Percentiles rank a stretch among this genome's conserved stretches.
These are phyloP conservation scores for Paracoccidioides lutzii DNA, from an alignment of 2,329 filamentous ascomycete species.

Conservation along the genomic window DNA sequence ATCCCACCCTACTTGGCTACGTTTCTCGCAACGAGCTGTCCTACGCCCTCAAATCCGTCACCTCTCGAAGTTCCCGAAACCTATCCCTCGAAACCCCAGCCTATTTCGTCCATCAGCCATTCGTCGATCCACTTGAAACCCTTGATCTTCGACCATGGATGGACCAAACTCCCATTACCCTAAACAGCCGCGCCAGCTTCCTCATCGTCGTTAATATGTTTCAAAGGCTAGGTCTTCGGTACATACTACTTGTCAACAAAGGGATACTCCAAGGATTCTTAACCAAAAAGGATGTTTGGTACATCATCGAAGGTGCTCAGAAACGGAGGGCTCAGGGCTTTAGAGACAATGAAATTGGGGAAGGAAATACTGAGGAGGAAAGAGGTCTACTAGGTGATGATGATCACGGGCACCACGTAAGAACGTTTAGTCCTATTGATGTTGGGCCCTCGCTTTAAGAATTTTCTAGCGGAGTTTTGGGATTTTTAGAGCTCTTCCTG, in stretches of 20 bases:
- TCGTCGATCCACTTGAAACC: conserved; percentile 62
- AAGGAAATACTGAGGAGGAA: conserved; percentile 19
- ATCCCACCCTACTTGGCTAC: conserved; percentile 75
- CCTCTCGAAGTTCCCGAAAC: conserved; percentile 31
- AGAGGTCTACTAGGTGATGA: conserved; percentile 27
- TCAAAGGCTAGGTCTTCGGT: conserved; percentile 81
- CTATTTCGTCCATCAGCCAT: conserved; percentile 72
- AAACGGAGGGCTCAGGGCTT: conserved; percentile 24
- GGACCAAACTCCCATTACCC: conserved; percentile 92
- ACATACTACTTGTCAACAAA: conserved; percentile 74
- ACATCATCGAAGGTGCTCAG: conserved; percentile 68
- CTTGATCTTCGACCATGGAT: conserved; percentile 94
- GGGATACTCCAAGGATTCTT: conserved; percentile 72
- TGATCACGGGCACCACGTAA: conserved; percentile 5
- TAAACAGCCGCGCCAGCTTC: conserved; percentile 62
- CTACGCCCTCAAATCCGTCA: conserved; percentile 60
- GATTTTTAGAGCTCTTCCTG: background rate
- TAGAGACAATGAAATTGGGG: conserved; percentile 17
- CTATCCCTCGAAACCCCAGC: conserved; percentile 61
- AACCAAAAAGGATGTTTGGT: conserved; percentile 97
- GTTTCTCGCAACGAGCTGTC: conserved; percentile 83
- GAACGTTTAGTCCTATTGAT: conserved; percentile 6
- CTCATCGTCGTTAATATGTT: conserved; percentile 87
- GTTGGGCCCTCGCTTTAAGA: conserved; percentile 6
- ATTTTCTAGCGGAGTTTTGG: background rate